Percentiles rank a stretch among this genome's conserved stretches.
Conservation (phyloP, 2,329 filamentous ascomycete genomes). For the Sclerotinia spermophila region DNA sequence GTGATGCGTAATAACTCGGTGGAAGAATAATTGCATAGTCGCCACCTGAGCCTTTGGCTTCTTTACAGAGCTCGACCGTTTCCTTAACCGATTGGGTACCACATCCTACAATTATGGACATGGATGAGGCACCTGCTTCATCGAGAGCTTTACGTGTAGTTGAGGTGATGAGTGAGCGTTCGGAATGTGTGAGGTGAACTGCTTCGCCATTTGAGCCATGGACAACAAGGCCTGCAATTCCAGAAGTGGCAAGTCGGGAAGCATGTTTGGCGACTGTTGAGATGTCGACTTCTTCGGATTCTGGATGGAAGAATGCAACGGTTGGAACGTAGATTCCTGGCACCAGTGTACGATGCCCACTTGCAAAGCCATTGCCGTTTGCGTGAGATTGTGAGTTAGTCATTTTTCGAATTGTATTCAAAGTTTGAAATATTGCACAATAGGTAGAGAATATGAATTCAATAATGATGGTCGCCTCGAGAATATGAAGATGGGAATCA, state of each 20-base stretch:
- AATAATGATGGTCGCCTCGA: background rate
- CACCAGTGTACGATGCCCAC: slow-evolving; percentile 21
- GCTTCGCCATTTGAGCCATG: slow-evolving; percentile 47
- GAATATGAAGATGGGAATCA: background rate
- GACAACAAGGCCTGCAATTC: slow-evolving; percentile 37
- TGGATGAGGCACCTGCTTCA: slow-evolving; percentile 26
- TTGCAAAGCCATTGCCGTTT: background rate
- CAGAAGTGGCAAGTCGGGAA: slow-evolving; percentile 48
- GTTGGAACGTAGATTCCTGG: slow-evolving; percentile 49
- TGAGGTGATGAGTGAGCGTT: slow-evolving; percentile 42
- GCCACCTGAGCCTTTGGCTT: slow-evolving; percentile 40
- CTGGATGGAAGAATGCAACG: slow-evolving; percentile 42
- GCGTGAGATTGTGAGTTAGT: background rate
- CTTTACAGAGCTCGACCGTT: slow-evolving; percentile 41
- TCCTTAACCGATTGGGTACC: slow-evolving; percentile 41
- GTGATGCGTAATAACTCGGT: slow-evolving; percentile 42
- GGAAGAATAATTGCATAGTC: slow-evolving; percentile 40
- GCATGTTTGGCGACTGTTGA: slow-evolving; percentile 35
- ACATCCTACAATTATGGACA: slow-evolving; percentile 44
- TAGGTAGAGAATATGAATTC: background rate
- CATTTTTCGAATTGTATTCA: background rate
- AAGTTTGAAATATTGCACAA: background rate
- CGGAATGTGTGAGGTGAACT: slow-evolving; percentile 40
- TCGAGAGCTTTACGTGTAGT: slow-evolving; percentile 39
- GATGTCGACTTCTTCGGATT: slow-evolving; percentile 23